These are phyloP conservation scores for Alnus glutinosa DNA, from an alignment of 306 rosid genomes.

Conservation along the genomic window DNA sequence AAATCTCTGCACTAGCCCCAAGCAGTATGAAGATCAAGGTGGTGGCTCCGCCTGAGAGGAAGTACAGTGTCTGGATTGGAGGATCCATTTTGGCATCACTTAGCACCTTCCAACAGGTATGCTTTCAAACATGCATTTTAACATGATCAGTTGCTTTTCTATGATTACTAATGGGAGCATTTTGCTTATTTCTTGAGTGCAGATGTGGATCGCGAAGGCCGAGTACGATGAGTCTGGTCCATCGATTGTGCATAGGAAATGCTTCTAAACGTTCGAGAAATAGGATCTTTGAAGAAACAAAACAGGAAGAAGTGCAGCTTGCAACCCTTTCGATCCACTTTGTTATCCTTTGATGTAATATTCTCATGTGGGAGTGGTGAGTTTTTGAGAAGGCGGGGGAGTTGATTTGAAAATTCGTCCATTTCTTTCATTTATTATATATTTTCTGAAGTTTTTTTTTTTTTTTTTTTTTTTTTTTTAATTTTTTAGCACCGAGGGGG, in stretches of 20 bases:
- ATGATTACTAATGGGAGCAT: conserved; percentile 10
- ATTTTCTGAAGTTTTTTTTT: conserved; percentile 25
- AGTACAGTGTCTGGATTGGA: conserved; percentile 99
- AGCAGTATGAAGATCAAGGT: conserved; percentile 99
- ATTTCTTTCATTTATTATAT: conserved; percentile 34
- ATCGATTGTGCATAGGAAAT: conserved; percentile 95
- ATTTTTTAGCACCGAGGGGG: neutral
- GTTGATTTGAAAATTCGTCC: conserved; percentile 38
- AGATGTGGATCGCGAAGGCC: conserved; percentile 99
- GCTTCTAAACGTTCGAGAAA: conserved; percentile 64
- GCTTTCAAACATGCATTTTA: conserved; percentile 14
- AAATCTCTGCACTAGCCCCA: conserved; percentile 94
- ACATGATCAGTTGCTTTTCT: conserved; percentile 5
- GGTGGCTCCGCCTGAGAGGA: conserved; percentile 98
- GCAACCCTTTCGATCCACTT: conserved; percentile 47
- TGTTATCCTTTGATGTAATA: conserved; percentile 43
- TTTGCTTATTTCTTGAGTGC: conserved; percentile 30
- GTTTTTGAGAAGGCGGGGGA: conserved; percentile 46
- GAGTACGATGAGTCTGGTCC: conserved; percentile 99
- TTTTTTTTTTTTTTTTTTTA: neutral
- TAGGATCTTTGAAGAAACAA: conserved; percentile 44
- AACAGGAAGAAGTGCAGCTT: conserved; percentile 38
- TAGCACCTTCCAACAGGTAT: conserved; percentile 99
- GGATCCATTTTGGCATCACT: conserved; percentile 99
- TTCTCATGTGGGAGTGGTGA: conserved; percentile 54